Evolutionary conservation across 78 protist genomes (phyloP), one percentile per base, ranked within the genome.

Genomic region (Chrysochromulina tobinii): DNA sequence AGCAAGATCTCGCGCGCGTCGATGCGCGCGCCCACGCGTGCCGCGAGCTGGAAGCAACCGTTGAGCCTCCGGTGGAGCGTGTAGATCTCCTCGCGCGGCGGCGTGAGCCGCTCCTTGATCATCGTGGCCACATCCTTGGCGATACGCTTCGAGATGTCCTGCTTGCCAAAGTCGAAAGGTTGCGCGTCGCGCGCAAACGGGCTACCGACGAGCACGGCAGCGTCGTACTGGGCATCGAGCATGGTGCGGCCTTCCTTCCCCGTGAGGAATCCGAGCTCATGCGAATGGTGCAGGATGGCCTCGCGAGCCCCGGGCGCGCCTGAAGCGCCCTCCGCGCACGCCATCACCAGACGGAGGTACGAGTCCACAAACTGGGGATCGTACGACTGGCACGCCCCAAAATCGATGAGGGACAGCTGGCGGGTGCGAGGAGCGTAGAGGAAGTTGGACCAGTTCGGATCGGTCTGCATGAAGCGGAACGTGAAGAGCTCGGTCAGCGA

Each of bases 401-500:
- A 97, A 92, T 97, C 98, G 55, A 97, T 50, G 27, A 97, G 67
- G 73, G 72, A 23, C 18, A 61, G 25, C 73, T 57, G 79, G 61
- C 87, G 88, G 1, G 84, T 89, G 51, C 86, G 89, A n/a, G 81
- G 91, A 8, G 96, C 97, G 68, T 96, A 95, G 25, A 97, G 69
- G 57, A 96, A 97, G 66, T 97, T 97, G 50, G 94, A 59, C 95
- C 95, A 97, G 77, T 97, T 96, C 15, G 98, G 98, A 67, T 97
- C 98, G 25, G 96, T 94, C 91, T 97, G 75, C 89, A 97, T 96
- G n/a, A 88, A 90, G 54, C 87, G 87, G 57, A 92, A 97, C 18
- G 86, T 79, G 89, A 96, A 97, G 23, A 96, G 59, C 77, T 97
- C 98, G 1, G 69, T 67, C 12, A 97, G 38, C 58, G 96, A 90